A percentile compares a stretch with the other conserved stretches of the same genome.
Conservation (phyloP, 352 stramenopile species). For the Pythium rishiriense region DNA sequence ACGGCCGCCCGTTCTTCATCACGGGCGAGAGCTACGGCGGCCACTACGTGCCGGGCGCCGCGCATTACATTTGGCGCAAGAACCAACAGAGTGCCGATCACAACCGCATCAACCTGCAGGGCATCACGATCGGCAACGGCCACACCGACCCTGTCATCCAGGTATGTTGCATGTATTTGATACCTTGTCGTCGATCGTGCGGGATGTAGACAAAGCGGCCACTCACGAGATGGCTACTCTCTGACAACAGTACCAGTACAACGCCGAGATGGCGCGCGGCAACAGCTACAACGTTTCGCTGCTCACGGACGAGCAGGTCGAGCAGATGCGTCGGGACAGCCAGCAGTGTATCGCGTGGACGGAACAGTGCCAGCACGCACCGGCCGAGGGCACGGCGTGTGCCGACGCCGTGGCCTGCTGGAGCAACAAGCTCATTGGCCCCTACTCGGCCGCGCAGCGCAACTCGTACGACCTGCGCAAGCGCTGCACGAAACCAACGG, state of each 20-base stretch:
- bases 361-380: slow-evolving; percentile 34
- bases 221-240: slow-evolving; percentile 50
- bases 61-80: slow-evolving; percentile 42
- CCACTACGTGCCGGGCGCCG: slow-evolving; percentile 49
- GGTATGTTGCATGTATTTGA: not conserved
- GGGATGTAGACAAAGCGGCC: no score
- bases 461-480: slow-evolving; percentile 82
- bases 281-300: slow-evolving; percentile 78
- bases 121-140: slow-evolving; percentile 76
- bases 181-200: no score
- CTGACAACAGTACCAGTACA: slow-evolving; percentile 51
- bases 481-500: slow-evolving; percentile 47
- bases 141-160: slow-evolving; percentile 54
- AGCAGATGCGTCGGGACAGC: slow-evolving; percentile 38
- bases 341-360: slow-evolving; percentile 29
- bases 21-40: slow-evolving; percentile 58
- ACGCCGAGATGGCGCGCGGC: slow-evolving; percentile 55
- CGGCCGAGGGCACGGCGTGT: slow-evolving; percentile 31
- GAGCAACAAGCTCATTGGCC: slow-evolving; percentile 32
- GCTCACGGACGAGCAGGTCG: slow-evolving; percentile 39
- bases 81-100: slow-evolving; percentile 33
- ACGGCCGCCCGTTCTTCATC: slow-evolving; percentile 45
- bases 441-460: slow-evolving; percentile 45
- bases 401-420: slow-evolving; percentile 42
- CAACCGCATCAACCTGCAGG: slow-evolving; percentile 50